These are phyloP conservation scores for Pyronema domesticum DNA, from an alignment of 495 filamentous ascomycete species.

Conservation along the genomic window DNA sequence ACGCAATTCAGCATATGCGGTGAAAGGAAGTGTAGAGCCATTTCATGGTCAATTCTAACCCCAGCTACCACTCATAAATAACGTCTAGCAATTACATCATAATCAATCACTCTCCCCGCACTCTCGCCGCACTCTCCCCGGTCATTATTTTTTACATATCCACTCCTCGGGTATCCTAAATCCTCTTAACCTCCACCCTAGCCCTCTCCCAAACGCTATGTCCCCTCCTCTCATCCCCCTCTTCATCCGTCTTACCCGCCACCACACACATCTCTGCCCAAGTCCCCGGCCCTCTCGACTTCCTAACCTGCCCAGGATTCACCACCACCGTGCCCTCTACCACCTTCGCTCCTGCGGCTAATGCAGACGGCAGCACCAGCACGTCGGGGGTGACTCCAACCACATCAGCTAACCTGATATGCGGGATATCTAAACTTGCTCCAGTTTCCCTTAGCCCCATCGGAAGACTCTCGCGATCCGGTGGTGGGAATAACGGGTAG, in stretches of 20 bases:
- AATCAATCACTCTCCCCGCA: too few species aligned
- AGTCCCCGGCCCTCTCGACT: constrained; percentile 8
- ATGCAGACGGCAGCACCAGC: constrained; percentile 60
- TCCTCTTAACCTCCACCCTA: constrained; percentile 20
- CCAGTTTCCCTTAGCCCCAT: constrained; percentile 39
- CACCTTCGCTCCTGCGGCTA: constrained; percentile 51
- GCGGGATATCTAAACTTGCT: constrained; percentile 55
- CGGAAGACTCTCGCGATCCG: constrained; percentile 41
- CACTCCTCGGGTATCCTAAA: constrained; percentile 5
- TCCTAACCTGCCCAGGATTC: constrained; percentile 14
- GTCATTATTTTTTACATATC: background rate
- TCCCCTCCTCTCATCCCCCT: background rate
- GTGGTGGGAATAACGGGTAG: constrained; percentile 74
- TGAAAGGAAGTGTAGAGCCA: too few species aligned
- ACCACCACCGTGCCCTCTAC: constrained; percentile 34
- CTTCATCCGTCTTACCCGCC: background rate
- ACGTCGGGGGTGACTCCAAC: constrained; percentile 70
- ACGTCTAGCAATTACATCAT: too few species aligned
- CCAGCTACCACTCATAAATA: too few species aligned
- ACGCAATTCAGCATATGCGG: too few species aligned
- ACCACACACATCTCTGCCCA: constrained; percentile 9
- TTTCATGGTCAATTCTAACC: too few species aligned
- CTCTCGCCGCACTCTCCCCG: too few species aligned
- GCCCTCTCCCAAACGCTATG: constrained; percentile 21
- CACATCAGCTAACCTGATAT: constrained; percentile 81